phyloP scores from a whole-genome alignment of 176 grass and related monocot genomes.

The Carex scoparia region DNA sequence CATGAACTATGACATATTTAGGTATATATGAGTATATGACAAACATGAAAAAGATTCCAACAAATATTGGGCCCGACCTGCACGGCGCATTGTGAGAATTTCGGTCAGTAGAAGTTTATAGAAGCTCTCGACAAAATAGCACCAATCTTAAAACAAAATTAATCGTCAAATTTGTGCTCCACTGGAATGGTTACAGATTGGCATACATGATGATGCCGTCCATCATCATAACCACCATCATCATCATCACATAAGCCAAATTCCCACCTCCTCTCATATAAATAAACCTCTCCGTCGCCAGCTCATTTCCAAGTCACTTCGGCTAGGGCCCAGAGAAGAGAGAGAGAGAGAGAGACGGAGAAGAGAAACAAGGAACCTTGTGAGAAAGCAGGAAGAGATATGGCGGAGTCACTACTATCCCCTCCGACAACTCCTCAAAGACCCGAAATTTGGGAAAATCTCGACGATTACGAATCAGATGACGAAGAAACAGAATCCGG shows the following conservation, averaged over 20 bases:
- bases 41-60: too few species aligned
- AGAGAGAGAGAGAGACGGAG: neutral
- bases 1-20: too few species aligned
- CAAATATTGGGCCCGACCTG: too few species aligned
- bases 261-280: neutral
- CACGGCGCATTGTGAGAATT: too few species aligned
- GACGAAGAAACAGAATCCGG: neutral
- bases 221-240: neutral
- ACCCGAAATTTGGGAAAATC: neutral
- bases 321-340: neutral
- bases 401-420: neutral
- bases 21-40: too few species aligned
- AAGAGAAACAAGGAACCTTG: neutral
- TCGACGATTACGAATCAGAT: neutral
- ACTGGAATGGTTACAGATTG: neutral
- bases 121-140: too few species aligned
- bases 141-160: too few species aligned
- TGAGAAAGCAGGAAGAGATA: neutral
- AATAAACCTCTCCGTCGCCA: neutral
- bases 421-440: neutral
- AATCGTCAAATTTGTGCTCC: too few species aligned
- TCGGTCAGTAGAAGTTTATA: too few species aligned
- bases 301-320: slow-evolving; percentile 6
- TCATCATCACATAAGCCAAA: neutral
- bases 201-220: neutral